Percentiles rank a stretch among this genome's conserved stretches.
phyloP scores from a whole-genome alignment of 208 protist genomes.

The Leishmania amazonensis region DNA sequence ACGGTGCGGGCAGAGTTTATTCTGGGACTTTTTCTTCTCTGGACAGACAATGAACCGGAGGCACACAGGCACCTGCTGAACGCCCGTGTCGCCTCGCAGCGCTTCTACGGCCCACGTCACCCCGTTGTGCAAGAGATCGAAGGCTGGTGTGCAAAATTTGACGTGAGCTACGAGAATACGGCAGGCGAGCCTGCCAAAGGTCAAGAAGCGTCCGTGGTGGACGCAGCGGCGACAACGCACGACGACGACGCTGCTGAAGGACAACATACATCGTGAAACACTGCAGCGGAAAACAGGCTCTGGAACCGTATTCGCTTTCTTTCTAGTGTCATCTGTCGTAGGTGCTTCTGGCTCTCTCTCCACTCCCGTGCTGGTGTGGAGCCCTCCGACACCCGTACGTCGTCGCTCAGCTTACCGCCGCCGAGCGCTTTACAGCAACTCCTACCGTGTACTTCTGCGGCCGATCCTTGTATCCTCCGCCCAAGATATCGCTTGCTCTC shows the following conservation, averaged over 20 bases:
- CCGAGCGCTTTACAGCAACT: not conserved
- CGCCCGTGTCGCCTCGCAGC: constrained; percentile 51
- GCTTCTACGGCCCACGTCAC: constrained; percentile 78
- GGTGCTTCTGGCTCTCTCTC: not conserved
- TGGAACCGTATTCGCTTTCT: no score
- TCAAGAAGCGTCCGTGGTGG: not conserved
- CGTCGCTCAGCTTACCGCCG: not conserved
- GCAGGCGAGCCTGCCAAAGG: constrained; percentile 5
- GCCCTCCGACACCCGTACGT: not conserved
- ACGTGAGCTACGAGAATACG: constrained; percentile 31
- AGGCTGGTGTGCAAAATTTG: constrained; percentile 70
- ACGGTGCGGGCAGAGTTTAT: constrained; percentile 75
- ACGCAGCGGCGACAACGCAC: not conserved
- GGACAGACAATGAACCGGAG: constrained; percentile 64
- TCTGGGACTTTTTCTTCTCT: constrained; percentile 83
- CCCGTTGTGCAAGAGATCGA: constrained; percentile 85
- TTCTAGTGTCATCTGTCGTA: not conserved
- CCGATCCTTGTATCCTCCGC: not conserved
- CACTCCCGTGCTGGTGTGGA: not conserved
- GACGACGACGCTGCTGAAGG: not conserved
- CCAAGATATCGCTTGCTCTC: not conserved
- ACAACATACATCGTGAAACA: not conserved
- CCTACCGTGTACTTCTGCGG: not conserved
- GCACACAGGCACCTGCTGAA: constrained; percentile 51
- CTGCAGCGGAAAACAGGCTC: not conserved